These are phyloP conservation scores for Fusarium sacchari DNA, from an alignment of 2,329 filamentous ascomycete genomes.

Conservation along the genomic window DNA sequence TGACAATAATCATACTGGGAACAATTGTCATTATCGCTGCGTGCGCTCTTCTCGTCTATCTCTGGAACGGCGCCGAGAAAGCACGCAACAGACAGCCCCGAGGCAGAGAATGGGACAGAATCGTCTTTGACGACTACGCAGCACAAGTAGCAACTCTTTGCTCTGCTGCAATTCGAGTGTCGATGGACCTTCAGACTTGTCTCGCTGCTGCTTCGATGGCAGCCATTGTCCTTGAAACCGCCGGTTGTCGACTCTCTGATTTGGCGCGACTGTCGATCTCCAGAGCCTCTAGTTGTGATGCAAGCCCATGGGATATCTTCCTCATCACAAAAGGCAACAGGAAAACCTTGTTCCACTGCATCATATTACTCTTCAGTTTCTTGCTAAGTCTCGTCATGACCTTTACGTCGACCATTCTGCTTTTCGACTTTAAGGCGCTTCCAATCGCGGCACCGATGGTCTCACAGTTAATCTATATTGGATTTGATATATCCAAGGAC, in stretches of 20 bases:
- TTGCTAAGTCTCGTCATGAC: not conserved
- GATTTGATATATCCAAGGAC: not conserved
- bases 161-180: not conserved
- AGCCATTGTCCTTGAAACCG: conserved; percentile 8
- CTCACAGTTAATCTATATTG: not conserved
- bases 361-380: not conserved
- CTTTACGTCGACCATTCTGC: conserved; percentile 12
- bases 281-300: not conserved
- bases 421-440: conserved; percentile 1
- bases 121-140: conserved; percentile 1
- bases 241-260: not conserved
- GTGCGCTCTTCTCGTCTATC: conserved; percentile 6
- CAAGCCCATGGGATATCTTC: not conserved
- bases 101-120: not conserved
- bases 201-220: conserved; percentile 13
- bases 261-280: not conserved
- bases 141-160: conserved; percentile 6
- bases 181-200: not conserved
- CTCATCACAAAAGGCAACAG: fast-evolving
- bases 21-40: not conserved
- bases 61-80: conserved; percentile 2
- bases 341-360: not conserved
- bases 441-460: not conserved
- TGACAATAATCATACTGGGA: not conserved
- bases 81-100: not conserved